A percentile compares a stretch with the other conserved stretches of the same genome.
Evolutionary conservation across 1,139 yeast genomes (phyloP).

Genomic region (Ogataea hybrid): DNA sequence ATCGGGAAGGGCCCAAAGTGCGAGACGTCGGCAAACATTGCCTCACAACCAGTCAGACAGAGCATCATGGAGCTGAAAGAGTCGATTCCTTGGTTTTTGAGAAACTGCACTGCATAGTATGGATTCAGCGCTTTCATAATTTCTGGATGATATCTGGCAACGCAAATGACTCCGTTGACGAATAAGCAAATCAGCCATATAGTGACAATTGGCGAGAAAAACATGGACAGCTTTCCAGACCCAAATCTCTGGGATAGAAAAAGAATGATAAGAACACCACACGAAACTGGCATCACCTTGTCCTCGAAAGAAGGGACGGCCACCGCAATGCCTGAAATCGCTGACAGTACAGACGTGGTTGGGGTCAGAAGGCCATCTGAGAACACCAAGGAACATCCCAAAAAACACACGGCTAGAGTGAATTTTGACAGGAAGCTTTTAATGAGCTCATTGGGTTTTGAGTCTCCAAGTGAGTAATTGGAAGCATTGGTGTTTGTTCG

Average conservation of each 20-base stretch:
- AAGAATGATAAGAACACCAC: too few species aligned
- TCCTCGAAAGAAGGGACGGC: too few species aligned
- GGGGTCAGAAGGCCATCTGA: too few species aligned
- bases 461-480: conserved; percentile 20
- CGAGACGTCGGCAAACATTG: conserved; percentile 63
- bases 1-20: conserved; percentile 52
- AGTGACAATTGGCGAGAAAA: too few species aligned
- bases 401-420: conserved; percentile 41
- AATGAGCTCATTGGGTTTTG: conserved; percentile 14
- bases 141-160: conserved; percentile 40
- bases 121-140: conserved; percentile 52
- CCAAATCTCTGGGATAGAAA: too few species aligned
- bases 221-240: too few species aligned
- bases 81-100: conserved; percentile 38
- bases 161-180: too few species aligned
- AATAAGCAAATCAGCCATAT: too few species aligned
- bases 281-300: too few species aligned
- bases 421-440: conserved; percentile 35
- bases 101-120: conserved; percentile 44
- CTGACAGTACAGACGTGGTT: too few species aligned
- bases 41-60: conserved; percentile 59
- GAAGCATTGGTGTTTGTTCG: conserved; percentile 39
- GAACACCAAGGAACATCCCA: too few species aligned
- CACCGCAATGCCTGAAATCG: too few species aligned
- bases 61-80: conserved; percentile 51